phyloP scores from a whole-genome alignment of 257 asterid species.

The Solanum chilense region DNA sequence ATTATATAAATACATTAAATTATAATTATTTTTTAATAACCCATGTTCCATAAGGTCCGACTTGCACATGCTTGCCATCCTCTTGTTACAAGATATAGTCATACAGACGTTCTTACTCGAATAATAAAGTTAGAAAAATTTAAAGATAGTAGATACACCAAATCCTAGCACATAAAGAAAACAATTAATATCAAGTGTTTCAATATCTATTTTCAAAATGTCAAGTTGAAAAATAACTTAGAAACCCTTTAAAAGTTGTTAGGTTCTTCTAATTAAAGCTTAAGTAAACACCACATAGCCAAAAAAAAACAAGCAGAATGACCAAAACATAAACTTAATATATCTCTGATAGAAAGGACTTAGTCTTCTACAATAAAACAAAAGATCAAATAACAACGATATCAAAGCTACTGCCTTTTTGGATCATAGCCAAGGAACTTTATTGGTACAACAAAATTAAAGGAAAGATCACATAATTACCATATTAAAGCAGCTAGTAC shows the following conservation, averaged over 20 bases:
- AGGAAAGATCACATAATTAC: neutral
- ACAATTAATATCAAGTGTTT: no score
- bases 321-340: neutral
- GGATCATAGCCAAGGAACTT: no score
- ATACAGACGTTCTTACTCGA: neutral
- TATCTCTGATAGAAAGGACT: neutral
- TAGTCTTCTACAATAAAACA: neutral
- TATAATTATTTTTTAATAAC: neutral
- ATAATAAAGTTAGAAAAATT: no score
- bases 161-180: neutral
- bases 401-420: no score
- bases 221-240: neutral
- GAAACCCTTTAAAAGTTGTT: neutral
- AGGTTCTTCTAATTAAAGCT: neutral
- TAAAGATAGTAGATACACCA: neutral
- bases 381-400: no score
- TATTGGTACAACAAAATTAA: no score
- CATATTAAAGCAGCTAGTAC: neutral
- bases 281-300: no score
- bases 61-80: neutral
- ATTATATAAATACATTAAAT: no score
- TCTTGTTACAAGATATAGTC: neutral
- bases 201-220: neutral
- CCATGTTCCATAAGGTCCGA: neutral
- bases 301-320: neutral